phyloP scores from a whole-genome alignment of 2,329 filamentous ascomycete species.

The Aspergillus hortae region DNA sequence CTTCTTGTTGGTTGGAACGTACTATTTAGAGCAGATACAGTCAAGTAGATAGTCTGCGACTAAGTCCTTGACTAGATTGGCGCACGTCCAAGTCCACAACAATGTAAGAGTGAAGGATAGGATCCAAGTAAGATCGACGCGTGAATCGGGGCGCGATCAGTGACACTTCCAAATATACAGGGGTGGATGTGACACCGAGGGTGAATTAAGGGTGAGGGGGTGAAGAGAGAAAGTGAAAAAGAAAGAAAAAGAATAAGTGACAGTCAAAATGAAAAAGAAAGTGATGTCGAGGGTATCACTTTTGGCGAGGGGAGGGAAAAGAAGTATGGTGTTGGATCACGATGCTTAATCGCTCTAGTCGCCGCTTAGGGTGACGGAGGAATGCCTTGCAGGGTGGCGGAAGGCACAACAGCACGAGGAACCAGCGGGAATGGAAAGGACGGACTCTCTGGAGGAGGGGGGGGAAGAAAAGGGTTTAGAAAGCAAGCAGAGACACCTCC shows the following conservation, averaged over 20 bases:
- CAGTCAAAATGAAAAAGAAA: constrained; percentile 6
- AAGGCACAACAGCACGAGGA: constrained; percentile 31
- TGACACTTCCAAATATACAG: constrained; percentile 2
- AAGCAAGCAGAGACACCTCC: constrained; percentile 9
- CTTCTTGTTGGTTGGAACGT: constrained; percentile 14
- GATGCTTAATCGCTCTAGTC: constrained; percentile 41
- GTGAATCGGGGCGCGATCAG: constrained; percentile 6
- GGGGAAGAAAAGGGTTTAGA: constrained; percentile 19
- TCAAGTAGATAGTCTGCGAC: background rate
- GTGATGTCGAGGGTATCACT: background rate
- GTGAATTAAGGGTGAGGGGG: background rate
- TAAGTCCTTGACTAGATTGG: constrained; percentile 1
- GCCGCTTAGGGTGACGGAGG: constrained; percentile 31
- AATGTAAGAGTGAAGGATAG: constrained; percentile 12
- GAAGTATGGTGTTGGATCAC: constrained; percentile 20
- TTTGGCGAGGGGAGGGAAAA: constrained; percentile 3
- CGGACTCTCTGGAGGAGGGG: constrained; percentile 16
- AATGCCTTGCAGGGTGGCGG: constrained; percentile 38
- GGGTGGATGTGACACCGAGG: background rate
- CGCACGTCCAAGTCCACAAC: constrained; percentile 2
- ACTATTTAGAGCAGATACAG: constrained; percentile 13
- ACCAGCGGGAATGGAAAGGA: constrained; percentile 25
- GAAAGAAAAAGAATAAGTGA: constrained; percentile 6
- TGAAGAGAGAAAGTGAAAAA: constrained; percentile 1
- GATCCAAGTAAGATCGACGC: constrained; percentile 9